Evolutionary conservation across 805 yeast genomes (phyloP), one percentile per base, ranked within the genome.

Genomic region (Hyphopichia homilentoma): DNA sequence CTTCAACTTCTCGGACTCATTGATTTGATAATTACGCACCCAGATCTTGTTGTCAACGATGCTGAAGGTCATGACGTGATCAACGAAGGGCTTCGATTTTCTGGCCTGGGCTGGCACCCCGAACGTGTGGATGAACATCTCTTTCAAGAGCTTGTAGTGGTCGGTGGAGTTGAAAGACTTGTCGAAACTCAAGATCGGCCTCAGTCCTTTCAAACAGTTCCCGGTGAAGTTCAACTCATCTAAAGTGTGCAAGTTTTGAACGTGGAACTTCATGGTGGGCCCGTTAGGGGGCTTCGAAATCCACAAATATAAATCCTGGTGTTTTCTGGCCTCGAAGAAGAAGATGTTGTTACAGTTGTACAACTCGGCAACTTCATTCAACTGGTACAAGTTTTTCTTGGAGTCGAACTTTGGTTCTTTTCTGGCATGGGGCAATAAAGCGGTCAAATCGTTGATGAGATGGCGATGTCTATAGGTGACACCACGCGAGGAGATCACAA

Each of bases 211-310:
- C 43, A 93, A 68, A 54, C 96, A 87, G 65, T 93, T 93, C 32
- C 98, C 98, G 8, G 96, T 88, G 66, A 93, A 93, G 57, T 93
- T 89, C 43, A 93, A 70, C 62, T 93, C 98, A 53, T 89, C 96
- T 70, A 88, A 77, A 21, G 97, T 93, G 61, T 93, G 97, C 64
- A 93, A 71, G 62, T 93, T 93, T 64, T 90, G 96, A 38, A 93
- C 75, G 56, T 83, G 93, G 60, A 93, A 90, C 62, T 93, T 93
- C 50, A 85, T 67, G 16, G 97, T 90, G 38, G 98, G 98, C 1
- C 98, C 98, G 57, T 93, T 90, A 26, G 98, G 98, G 18, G 97
- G 93, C 62, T 93, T 90, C 21, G 96, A 77, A 43, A 93, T 59
- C 96, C 97, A 93, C 59, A 93, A 61, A 59, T 93, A 93, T 52